Evolutionary conservation across 2,329 filamentous ascomycete genomes (phyloP).

Genomic region (Zelopaecilomyces penicillatus): DNA sequence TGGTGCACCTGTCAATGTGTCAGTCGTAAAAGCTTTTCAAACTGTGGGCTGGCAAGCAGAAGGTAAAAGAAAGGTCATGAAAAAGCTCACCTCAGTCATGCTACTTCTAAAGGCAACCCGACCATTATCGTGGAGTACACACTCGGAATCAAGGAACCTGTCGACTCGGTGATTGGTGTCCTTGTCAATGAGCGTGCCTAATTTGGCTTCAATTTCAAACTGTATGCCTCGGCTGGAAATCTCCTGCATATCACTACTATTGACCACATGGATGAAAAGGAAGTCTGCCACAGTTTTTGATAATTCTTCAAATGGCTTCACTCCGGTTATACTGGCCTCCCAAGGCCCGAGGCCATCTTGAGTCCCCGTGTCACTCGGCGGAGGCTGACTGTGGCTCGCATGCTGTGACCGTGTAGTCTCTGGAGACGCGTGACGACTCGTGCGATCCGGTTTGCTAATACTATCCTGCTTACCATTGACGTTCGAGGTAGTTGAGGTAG

Average conservation of each 20-base stretch:
- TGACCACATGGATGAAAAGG: constrained; percentile 62
- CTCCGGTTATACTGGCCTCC: constrained; percentile 61
- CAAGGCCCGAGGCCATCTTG: constrained; percentile 43
- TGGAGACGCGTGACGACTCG: constrained; percentile 39
- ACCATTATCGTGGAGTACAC: constrained; percentile 53
- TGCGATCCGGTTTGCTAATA: constrained; percentile 19
- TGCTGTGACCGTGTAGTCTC: constrained; percentile 31
- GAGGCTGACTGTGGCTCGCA: constrained; percentile 15
- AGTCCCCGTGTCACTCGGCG: constrained; percentile 20
- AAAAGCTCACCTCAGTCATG: constrained; percentile 69
- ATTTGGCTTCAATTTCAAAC: constrained; percentile 90
- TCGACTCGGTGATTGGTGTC: constrained; percentile 61
- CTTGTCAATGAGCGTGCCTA: constrained; percentile 72
- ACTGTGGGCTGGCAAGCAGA: constrained; percentile 11
- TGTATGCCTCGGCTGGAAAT: constrained; percentile 57
- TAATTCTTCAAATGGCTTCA: constrained; percentile 64
- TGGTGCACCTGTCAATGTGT: constrained; percentile 57
- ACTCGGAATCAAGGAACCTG: constrained; percentile 61
- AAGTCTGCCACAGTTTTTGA: constrained; percentile 75
- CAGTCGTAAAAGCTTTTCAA: background rate
- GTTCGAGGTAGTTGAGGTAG: constrained; percentile 1
- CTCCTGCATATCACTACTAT: constrained; percentile 56
- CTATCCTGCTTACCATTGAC: constrained; percentile 32
- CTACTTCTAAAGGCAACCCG: constrained; percentile 70
- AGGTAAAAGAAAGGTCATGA: constrained; percentile 3